Conservation (phyloP, 2,329 filamentous ascomycete genomes). For the Fusarium burgessii region DNA sequence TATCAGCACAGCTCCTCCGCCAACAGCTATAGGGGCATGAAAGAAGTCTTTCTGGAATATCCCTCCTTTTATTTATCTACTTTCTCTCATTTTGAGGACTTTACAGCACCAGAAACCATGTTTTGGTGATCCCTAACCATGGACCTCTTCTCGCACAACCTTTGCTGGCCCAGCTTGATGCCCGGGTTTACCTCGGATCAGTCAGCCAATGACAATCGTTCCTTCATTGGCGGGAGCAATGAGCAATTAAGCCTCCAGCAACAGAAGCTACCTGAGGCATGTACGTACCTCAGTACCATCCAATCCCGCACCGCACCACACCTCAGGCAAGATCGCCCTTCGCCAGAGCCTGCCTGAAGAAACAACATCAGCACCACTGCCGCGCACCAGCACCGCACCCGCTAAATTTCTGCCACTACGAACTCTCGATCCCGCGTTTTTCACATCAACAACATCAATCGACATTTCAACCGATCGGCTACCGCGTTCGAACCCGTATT, state of each 20-base stretch:
- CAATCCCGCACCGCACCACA: constrained; percentile 11
- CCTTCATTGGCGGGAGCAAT: background rate
- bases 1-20: constrained; percentile 36
- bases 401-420: constrained; percentile 49
- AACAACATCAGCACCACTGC: constrained; percentile 45
- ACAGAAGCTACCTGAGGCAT: constrained; percentile 36
- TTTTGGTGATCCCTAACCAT: constrained; percentile 27
- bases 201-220: constrained; percentile 24
- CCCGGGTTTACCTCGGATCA: constrained; percentile 45
- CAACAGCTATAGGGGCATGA: constrained; percentile 26
- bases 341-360: constrained; percentile 38
- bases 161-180: constrained; percentile 39
- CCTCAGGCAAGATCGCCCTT: constrained; percentile 33
- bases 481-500: constrained; percentile 42
- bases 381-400: constrained; percentile 34
- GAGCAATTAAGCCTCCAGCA: constrained; percentile 5
- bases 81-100: background rate
- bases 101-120: background rate
- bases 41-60: constrained; percentile 39
- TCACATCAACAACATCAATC: constrained; percentile 46
- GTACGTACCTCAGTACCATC: constrained; percentile 30
- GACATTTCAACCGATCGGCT: constrained; percentile 33
- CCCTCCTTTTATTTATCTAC: background rate
- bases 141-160: constrained; percentile 26
- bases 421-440: constrained; percentile 45